These are phyloP conservation scores for Metarhizium humberi DNA, from an alignment of 2,329 filamentous ascomycete genomes.

Conservation along the genomic window DNA sequence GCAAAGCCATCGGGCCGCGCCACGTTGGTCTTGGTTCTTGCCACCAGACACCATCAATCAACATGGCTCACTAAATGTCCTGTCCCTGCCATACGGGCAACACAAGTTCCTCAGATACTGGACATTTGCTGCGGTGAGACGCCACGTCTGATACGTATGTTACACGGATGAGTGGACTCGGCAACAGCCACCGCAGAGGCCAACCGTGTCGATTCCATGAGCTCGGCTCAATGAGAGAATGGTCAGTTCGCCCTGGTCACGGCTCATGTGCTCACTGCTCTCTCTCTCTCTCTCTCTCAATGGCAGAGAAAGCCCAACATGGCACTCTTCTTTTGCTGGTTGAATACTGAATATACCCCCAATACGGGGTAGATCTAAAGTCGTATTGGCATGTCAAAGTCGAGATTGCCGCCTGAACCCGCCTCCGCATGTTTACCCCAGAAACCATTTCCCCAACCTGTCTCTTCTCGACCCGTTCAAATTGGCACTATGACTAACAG, in stretches of 20 bases:
- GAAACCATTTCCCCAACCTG: neutral
- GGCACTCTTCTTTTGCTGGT: no score
- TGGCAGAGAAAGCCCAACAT: no score
- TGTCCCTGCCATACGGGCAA: neutral
- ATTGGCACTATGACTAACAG: no score
- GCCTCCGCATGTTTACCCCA: conserved; percentile 1
- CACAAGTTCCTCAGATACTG: neutral
- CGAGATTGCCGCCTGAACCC: neutral
- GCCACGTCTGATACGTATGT: neutral
- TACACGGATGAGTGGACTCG: neutral
- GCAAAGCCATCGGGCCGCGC: no score
- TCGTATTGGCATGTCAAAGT: neutral
- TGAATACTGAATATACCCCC: no score
- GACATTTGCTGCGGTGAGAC: neutral
- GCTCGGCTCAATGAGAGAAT: no score
- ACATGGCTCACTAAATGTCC: no score
- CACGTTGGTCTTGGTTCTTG: no score
- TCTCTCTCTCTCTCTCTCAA: no score
- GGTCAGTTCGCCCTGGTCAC: neutral
- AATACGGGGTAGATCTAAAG: neutral
- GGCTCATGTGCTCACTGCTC: neutral
- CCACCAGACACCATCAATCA: no score
- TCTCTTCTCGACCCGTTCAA: no score
- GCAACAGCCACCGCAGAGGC: neutral
- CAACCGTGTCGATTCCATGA: no score